Percentiles rank a stretch among this genome's conserved stretches.
phyloP scores from a whole-genome alignment of 2,329 filamentous ascomycete genomes.

The Lizonia empirigonia region DNA sequence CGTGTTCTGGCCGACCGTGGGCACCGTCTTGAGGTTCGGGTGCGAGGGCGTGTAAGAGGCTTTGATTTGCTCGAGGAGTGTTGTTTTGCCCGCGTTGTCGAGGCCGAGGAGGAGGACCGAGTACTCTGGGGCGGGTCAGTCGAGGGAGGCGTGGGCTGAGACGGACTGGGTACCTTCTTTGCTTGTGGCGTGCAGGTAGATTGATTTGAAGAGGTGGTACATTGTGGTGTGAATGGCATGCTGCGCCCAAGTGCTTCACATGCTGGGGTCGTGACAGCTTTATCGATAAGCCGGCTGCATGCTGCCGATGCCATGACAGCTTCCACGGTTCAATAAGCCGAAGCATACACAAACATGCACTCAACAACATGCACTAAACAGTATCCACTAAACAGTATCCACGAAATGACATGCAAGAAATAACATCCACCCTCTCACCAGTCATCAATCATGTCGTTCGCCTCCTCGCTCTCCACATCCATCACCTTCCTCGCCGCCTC shows the following conservation, averaged over 20 bases:
- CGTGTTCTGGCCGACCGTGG: slow-evolving; percentile 96
- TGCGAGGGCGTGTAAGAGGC: slow-evolving; percentile 76
- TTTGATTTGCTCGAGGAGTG: slow-evolving; percentile 96
- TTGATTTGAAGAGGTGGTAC: slow-evolving; percentile 94
- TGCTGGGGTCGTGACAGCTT: slow-evolving; percentile 7
- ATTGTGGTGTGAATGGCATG: slow-evolving; percentile 56
- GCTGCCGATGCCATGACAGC: slow-evolving; percentile 2
- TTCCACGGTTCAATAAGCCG: too few relatives aligned
- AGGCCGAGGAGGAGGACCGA: slow-evolving; percentile 95
- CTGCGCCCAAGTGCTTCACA: slow-evolving; percentile 3
- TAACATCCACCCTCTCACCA: slow-evolving; percentile 37
- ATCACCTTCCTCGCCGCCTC: slow-evolving; percentile 56
- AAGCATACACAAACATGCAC: too few relatives aligned
- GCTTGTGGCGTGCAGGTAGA: slow-evolving; percentile 94
- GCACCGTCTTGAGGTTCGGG: slow-evolving; percentile 80
- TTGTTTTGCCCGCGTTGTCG: slow-evolving; percentile 98
- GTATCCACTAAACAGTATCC: neutral
- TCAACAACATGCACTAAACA: too few relatives aligned
- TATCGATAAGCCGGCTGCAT: slow-evolving; percentile 14
- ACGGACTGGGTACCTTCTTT: slow-evolving; percentile 75
- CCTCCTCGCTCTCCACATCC: slow-evolving; percentile 50
- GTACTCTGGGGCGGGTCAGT: slow-evolving; percentile 69
- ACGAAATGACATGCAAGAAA: neutral
- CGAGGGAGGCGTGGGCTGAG: neutral
- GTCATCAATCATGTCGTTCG: slow-evolving; percentile 55